Evolutionary conservation across 106 monocot species (phyloP).

Genomic region (Alisma plantagoaquatica): DNA sequence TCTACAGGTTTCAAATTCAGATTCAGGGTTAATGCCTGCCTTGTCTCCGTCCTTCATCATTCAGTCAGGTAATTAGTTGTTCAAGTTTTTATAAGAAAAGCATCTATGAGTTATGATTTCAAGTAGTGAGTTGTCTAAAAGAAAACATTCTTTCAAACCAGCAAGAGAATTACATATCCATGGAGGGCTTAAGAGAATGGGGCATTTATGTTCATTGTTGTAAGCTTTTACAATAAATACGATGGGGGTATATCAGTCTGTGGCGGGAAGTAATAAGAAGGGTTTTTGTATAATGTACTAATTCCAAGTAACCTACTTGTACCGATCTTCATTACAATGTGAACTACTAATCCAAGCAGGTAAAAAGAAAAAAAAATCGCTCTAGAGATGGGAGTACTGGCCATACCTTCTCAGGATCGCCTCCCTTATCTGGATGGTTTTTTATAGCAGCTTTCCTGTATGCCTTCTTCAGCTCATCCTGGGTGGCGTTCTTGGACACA

Average conservation of each 20-base stretch:
- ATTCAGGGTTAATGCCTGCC: neutral
- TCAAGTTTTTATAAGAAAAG: too few relatives aligned
- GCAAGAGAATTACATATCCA: too few relatives aligned
- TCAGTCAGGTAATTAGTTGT: too few relatives aligned
- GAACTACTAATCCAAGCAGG: neutral
- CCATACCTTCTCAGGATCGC: constrained; percentile 73
- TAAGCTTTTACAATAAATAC: too few relatives aligned
- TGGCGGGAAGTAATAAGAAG: neutral
- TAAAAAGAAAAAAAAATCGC: neutral
- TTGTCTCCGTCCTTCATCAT: too few relatives aligned
- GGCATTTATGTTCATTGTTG: too few relatives aligned
- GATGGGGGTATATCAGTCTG: neutral
- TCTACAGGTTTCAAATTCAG: neutral
- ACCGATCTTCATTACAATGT: neutral
- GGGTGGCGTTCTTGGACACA: constrained; percentile 36
- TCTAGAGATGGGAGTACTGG: too few relatives aligned
- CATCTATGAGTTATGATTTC: neutral
- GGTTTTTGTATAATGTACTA: neutral
- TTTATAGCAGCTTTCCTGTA: constrained; percentile 64
- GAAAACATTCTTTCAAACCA: too few relatives aligned
- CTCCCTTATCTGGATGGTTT: constrained; percentile 85
- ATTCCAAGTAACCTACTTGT: neutral
- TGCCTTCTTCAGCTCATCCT: constrained; percentile 74
- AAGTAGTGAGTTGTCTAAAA: too few relatives aligned
- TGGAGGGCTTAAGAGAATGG: too few relatives aligned